Evolutionary conservation across 202 grass and related monocot species (phyloP), one percentile per base, ranked within the genome.

Genomic region (Zoysia matrella): DNA sequence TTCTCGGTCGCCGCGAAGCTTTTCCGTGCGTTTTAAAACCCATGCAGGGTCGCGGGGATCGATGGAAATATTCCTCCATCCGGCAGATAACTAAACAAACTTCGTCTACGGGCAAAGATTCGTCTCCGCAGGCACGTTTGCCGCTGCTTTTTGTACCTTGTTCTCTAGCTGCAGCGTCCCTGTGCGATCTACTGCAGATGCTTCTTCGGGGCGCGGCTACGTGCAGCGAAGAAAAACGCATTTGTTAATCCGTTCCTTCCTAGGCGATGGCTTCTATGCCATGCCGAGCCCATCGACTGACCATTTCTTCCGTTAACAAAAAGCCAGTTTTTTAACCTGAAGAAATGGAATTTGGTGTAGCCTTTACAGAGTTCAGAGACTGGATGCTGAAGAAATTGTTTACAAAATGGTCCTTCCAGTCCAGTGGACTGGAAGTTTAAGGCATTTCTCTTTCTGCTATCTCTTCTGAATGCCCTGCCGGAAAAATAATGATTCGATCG

Each of bases 181-280:
- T 89, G 75, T 86, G 88, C 80, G 78, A 86, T 82, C 83, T 76
- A 80, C 84, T 67, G 75, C 84, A 43, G 80, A 79, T 79, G 83
- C 79, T 90, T 79, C 87, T 82, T 77, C 52, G 53, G 64, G 43
- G 9, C 78, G 57, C 66, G 12, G 11, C 45, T 67, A 46, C 75
- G 62, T 78, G 79, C 80, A 46, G 36, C 63, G 54, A 75, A 30
- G 39, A 50, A 75, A 77, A 30, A 12, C 7, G 36, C 42, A 58
- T 62, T 79, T 66, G 14, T 22, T 54, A 67, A 78, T 52, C 7
- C 61, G 0, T 11, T 8, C 47, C 4, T 22, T 65, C 60, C 14
- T 51, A 67, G 62, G 41, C 36, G 30, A n/a, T 63, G 44, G 44
- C 41, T 16, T 47, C 14, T 56, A 46, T 52, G 52, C 52, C 18